Conservation (phyloP, 371 early-diverging fungal species). For the Nematocida ironsii region DNA sequence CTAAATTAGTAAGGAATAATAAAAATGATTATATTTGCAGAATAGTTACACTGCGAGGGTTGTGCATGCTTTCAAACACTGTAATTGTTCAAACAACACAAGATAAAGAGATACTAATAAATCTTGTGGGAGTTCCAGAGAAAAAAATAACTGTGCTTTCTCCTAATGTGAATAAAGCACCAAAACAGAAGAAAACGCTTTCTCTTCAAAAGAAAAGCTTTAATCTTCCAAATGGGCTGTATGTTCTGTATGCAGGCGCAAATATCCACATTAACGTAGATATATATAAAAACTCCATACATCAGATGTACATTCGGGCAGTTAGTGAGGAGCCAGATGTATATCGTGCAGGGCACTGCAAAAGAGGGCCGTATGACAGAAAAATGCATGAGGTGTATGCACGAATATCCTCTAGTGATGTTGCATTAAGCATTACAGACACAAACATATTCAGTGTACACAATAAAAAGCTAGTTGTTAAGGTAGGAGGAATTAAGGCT, state of each 20-base stretch:
- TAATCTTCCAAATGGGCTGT: conserved; percentile 31
- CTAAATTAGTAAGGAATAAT: neutral
- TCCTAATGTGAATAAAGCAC: neutral
- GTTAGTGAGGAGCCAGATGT: conserved; percentile 8
- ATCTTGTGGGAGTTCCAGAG: conserved; percentile 23
- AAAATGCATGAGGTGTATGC: conserved; percentile 39
- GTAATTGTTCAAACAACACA: neutral
- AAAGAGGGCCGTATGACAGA: conserved; percentile 35
- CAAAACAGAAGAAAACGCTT: neutral
- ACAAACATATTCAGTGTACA: neutral
- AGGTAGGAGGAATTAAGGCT: neutral
- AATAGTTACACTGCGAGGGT: conserved; percentile 11
- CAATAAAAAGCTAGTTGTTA: neutral
- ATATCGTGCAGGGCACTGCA: neutral
- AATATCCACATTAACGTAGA: conserved; percentile 38
- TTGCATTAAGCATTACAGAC: neutral
- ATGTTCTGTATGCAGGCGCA: conserved; percentile 19
- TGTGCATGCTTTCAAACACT: conserved; percentile 32
- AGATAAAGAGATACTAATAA: conserved; percentile 1
- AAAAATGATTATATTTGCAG: neutral
- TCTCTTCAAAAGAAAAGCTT: neutral
- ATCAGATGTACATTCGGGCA: conserved; percentile 10
- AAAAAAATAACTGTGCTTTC: conserved; percentile 5
- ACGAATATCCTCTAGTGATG: neutral
- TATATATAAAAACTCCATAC: conserved; percentile 1